Evolutionary conservation across 495 filamentous ascomycete genomes (phyloP).

Genomic region (Trichoderma virens): DNA sequence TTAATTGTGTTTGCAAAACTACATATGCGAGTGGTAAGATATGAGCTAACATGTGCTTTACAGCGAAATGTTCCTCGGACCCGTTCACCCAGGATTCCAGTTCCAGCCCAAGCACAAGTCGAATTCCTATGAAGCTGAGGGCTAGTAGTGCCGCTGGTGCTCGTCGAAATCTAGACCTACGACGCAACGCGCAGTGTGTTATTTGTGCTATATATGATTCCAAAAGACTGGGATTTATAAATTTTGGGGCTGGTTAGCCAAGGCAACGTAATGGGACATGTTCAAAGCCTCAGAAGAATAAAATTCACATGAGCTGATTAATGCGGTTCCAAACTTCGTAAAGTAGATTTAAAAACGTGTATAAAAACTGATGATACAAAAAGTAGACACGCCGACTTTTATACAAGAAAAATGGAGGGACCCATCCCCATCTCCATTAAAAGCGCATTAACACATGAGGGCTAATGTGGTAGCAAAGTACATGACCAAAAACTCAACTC

Average conservation of each 20-base stretch:
- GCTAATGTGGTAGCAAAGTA: neutral
- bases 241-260: neutral
- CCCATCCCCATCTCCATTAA: neutral
- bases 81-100: conserved; percentile 78
- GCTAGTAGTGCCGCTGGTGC: conserved; percentile 23
- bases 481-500: neutral
- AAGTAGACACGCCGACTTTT: neutral
- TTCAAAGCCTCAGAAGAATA: neutral
- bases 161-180: neutral
- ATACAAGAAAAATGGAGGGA: neutral
- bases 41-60: conserved; percentile 16
- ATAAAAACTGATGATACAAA: neutral
- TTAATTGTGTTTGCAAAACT: neutral
- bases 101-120: conserved; percentile 99
- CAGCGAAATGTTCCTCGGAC: conserved; percentile 96
- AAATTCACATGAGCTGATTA: neutral
- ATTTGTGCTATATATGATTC: too few species aligned
- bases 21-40: conserved; percentile 11
- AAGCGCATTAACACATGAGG: neutral
- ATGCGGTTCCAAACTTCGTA: neutral
- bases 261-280: neutral
- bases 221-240: neutral
- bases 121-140: conserved; percentile 64
- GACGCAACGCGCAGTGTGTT: too few species aligned
- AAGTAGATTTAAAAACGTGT: neutral